These are phyloP conservation scores for Populus pruinosa DNA, from an alignment of 345 rosid genomes.

Conservation along the genomic window DNA sequence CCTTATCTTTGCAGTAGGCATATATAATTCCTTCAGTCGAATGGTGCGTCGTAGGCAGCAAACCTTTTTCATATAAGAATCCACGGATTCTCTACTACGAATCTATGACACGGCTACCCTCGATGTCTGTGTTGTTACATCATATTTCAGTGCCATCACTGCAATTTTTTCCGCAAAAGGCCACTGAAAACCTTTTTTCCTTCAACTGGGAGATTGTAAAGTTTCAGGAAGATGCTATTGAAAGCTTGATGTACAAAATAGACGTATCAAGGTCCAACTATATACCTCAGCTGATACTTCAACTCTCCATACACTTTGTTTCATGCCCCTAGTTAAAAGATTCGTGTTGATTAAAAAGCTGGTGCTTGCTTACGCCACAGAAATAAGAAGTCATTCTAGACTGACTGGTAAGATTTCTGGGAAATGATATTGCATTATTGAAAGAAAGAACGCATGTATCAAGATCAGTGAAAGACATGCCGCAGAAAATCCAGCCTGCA, in stretches of 20 bases:
- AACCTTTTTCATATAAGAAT: not conserved
- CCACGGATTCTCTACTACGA: not conserved
- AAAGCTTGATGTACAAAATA: not conserved
- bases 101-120: not conserved
- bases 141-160: not conserved
- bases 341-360: too few species aligned
- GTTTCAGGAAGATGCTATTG: not conserved
- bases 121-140: not conserved
- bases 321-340: not conserved
- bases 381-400: not conserved
- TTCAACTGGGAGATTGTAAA: not conserved
- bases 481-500: not conserved
- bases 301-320: not conserved
- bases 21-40: too few species aligned
- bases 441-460: not conserved
- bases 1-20: too few species aligned
- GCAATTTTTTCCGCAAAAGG: not conserved
- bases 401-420: not conserved
- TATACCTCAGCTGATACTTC: not conserved
- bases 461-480: not conserved
- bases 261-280: not conserved
- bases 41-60: too few species aligned
- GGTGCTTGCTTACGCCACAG: not conserved
- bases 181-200: not conserved
- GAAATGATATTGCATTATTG: not conserved